Percentiles rank a stretch among this genome's conserved stretches.
These are phyloP conservation scores for Yarrowia deformans DNA, from an alignment of 805 yeast species.

Conservation along the genomic window DNA sequence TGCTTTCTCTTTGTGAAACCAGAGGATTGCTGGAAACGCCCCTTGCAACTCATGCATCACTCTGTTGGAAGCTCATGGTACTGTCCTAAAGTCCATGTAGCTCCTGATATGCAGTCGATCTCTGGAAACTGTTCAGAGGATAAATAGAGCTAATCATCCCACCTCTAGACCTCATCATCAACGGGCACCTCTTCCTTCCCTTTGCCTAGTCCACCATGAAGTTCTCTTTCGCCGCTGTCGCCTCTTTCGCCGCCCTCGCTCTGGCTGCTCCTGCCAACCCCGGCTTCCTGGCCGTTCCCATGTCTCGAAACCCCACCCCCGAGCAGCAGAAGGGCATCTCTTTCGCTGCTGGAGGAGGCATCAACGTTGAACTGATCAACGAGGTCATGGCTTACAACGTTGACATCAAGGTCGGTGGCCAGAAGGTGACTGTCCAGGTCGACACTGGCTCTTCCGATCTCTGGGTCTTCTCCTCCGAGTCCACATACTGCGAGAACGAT, in stretches of 20 bases:
- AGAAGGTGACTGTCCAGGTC: constrained; percentile 56
- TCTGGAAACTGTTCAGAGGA: not conserved
- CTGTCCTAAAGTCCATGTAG: not conserved
- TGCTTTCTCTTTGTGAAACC: constrained; percentile 1
- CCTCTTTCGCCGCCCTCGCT: constrained; percentile 9
- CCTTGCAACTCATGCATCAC: constrained; percentile 6
- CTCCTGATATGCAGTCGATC: constrained; percentile 21
- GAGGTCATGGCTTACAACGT: constrained; percentile 44
- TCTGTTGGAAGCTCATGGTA: not conserved
- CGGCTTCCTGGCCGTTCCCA: constrained; percentile 13
- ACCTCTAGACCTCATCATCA: not conserved
- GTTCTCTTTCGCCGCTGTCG: constrained; percentile 18
- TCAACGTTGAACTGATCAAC: constrained; percentile 41
- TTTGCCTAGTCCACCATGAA: constrained; percentile 3
- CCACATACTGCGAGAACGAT: constrained; percentile 51
- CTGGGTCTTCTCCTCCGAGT: constrained; percentile 62
- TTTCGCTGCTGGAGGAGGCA: constrained; percentile 24
- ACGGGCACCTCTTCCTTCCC: not conserved
- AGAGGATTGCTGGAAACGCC: not conserved
- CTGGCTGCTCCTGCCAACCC: constrained; percentile 31
- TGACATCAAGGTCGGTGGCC: constrained; percentile 57
- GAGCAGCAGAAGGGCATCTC: not conserved
- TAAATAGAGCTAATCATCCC: constrained; percentile 19
- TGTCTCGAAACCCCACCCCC: constrained; percentile 14
- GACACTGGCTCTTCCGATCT: constrained; percentile 81